phyloP scores from a whole-genome alignment of 2,329 filamentous ascomycete genomes.

The Talaromyces pinophilus region DNA sequence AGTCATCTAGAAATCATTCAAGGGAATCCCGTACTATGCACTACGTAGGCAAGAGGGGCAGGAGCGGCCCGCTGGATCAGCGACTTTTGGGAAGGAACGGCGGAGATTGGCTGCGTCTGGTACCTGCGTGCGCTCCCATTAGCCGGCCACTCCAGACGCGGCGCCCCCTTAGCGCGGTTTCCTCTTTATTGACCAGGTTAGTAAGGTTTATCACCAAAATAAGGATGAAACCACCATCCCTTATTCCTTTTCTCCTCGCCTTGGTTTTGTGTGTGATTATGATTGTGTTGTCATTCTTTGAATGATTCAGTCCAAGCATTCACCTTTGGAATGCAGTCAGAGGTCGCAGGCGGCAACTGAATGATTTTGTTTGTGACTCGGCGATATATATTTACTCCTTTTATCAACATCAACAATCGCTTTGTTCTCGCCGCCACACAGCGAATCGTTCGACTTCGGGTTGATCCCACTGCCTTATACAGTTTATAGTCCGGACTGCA shows the following conservation, averaged over 20 bases:
- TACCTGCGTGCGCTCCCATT: conserved; percentile 5
- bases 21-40: not conserved
- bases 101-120: not conserved
- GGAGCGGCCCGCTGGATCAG: conserved; percentile 12
- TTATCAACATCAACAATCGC: conserved; percentile 1
- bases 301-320: conserved; percentile 8
- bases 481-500: not conserved
- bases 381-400: conserved; percentile 9
- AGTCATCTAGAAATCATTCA: not conserved
- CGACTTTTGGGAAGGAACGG: conserved; percentile 4
- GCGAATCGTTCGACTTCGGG: not conserved
- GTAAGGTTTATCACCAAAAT: not conserved
- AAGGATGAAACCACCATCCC: conserved; percentile 16
- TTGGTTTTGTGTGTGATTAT: not conserved
- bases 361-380: conserved; percentile 5
- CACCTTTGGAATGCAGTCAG: conserved; percentile 20
- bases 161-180: conserved; percentile 13
- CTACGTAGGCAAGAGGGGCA: not conserved
- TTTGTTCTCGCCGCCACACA: not conserved
- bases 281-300: conserved; percentile 7
- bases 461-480: conserved; percentile 8
- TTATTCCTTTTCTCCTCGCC: conserved; percentile 10
- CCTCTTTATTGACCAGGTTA: conserved; percentile 3
- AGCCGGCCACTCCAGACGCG: conserved; percentile 4
- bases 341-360: conserved; percentile 24